Base-by-base conservation (phyloP, 2,329 filamentous ascomycete species). In the Colletotrichum acutatum region DNA sequence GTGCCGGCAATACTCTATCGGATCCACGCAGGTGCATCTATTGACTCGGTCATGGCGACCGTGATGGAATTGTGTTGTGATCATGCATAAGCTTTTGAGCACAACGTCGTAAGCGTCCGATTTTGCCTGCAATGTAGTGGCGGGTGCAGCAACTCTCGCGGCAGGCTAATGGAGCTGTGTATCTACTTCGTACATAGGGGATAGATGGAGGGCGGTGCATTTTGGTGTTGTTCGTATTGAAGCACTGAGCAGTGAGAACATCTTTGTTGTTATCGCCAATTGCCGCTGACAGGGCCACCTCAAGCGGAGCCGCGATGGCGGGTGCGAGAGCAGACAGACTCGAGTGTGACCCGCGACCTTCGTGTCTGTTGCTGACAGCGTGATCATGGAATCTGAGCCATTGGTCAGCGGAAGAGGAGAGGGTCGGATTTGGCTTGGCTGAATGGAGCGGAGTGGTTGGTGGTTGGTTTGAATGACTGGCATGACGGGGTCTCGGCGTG, bases 351-450 rank as follows among this genome's bases (percentile, higher is more conserved):
- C 32, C 19, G 22, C 30, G 32, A 56, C 52, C 12, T 22, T 24
- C 28, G 24, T n/a, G 52, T 37, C 61, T 64, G 46, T 28, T 57
- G 52, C 52, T 34, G 58, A 68, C 26, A 60, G 59, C 22, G 34
- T 54, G n/a, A 37, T 34, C 49, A 64, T 54, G 16, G 42, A 49
- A 49, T 9, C 4, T 22, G 32, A 28, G 6, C n/a, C 49, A 64
- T 64, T 26, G 59, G 37, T 19, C 64, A 49, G 42, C 42, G 60
- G 60, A 24, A 24, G 49, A 26, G 52, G n/a, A 49, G 49, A 24
- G 52, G 52, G 52, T 57, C 22, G 66, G 22, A 56, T 32, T 65
- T 59, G 53, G 54, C 67, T 54, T 70, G 61, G 42, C 61, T 54
- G 53, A 26, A 28, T 53, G 24, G 32, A 46, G 59, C 57, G 59